Conservation (phyloP, 768 basidiomycete species). For the Lactarius trivialis region DNA sequence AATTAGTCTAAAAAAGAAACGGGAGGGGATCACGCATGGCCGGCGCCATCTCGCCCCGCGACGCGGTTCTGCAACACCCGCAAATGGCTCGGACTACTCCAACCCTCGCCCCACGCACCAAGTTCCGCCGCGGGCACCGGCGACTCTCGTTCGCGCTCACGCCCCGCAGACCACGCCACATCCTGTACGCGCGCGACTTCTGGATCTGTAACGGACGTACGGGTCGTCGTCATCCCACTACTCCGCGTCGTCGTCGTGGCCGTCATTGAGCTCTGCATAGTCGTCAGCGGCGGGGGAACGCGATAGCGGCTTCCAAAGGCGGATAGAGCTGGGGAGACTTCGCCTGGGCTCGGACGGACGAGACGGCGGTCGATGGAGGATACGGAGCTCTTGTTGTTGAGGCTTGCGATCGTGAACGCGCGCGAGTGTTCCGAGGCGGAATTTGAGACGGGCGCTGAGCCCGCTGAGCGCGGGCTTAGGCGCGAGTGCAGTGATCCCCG, state of each 20-base stretch:
- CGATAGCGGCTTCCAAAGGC: conserved; percentile 24
- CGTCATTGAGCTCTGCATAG: conserved; percentile 21
- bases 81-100: conserved; percentile 19
- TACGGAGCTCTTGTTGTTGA: conserved; percentile 44
- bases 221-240: conserved; percentile 33
- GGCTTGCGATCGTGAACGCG: conserved; percentile 32
- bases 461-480: conserved; percentile 41
- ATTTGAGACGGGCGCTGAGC: conserved; percentile 46
- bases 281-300: conserved; percentile 3
- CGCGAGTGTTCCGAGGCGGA: conserved; percentile 39
- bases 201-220: conserved; percentile 29
- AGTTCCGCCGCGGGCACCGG: neutral
- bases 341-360: conserved; percentile 15
- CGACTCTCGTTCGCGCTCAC: conserved; percentile 9
- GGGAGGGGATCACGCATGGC: conserved; percentile 3
- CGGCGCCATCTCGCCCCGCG: conserved; percentile 1
- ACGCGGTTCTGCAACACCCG: conserved; percentile 17
- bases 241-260: conserved; percentile 27
- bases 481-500: conserved; percentile 60
- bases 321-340: conserved; percentile 29
- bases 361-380: conserved; percentile 44
- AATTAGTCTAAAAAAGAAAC: neutral
- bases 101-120: conserved; percentile 13
- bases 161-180: conserved; percentile 20
- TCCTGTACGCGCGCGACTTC: conserved; percentile 28